phyloP scores from a whole-genome alignment of 345 rosid genomes.

The Eucalyptus melliodora region DNA sequence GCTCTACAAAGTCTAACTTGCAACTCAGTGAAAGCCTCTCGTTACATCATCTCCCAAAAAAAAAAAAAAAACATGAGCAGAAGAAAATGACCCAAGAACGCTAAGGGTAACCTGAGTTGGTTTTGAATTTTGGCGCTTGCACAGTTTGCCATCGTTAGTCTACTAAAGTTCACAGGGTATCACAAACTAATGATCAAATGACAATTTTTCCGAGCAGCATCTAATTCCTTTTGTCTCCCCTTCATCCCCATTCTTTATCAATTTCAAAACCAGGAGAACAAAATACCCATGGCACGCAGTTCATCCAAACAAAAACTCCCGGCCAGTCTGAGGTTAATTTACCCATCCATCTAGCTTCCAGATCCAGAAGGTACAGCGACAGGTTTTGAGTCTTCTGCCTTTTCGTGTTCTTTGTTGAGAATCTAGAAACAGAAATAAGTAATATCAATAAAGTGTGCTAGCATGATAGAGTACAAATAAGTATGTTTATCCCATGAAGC shows the following conservation, averaged over 20 bases:
- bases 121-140: not conserved
- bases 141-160: not conserved
- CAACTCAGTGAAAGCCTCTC: not conserved
- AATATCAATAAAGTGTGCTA: not conserved
- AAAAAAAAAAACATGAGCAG: not conserved
- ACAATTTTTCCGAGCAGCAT: not conserved
- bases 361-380: slow-evolving; percentile 29
- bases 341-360: slow-evolving; percentile 15
- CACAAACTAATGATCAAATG: not conserved
- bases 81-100: not conserved
- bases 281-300: not conserved
- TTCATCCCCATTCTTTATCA: not conserved
- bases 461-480: not conserved
- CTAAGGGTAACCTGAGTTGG: not conserved
- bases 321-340: not conserved
- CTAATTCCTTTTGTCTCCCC: not conserved
- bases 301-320: not conserved
- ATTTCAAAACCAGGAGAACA: not conserved
- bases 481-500: not conserved
- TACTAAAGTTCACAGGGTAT: not conserved
- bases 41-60: not conserved
- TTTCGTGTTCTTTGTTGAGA: slow-evolving; percentile 85
- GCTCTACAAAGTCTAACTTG: not conserved
- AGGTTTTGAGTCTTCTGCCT: slow-evolving; percentile 70
- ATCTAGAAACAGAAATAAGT: slow-evolving; percentile 20